Evolutionary conservation across 768 basidiomycete genomes (phyloP).

Genomic region (Rhodotorula diobovata): DNA sequence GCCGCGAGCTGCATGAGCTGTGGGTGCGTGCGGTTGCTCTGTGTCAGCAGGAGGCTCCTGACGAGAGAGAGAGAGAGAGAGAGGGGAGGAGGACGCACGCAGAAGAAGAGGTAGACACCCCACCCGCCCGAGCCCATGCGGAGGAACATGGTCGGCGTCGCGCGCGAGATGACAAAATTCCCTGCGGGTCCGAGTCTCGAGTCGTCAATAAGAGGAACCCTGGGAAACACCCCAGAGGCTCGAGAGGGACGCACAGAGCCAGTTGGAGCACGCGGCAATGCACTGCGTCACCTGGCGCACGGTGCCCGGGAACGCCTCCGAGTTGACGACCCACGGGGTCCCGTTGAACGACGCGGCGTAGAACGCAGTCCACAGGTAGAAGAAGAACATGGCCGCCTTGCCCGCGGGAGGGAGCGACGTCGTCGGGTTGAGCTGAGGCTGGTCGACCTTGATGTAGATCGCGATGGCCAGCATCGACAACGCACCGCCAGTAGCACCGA

Average conservation of each 20-base stretch:
- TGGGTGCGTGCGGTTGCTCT: too few species aligned
- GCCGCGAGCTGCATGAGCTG: too few species aligned
- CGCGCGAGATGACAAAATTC: conserved; percentile 45
- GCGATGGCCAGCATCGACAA: conserved; percentile 52
- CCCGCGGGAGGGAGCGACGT: conserved; percentile 33
- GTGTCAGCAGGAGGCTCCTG: too few species aligned
- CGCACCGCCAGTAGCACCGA: conserved; percentile 51
- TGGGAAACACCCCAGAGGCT: too few species aligned
- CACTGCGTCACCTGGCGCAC: conserved; percentile 44
- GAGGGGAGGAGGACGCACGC: neutral
- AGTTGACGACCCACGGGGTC: conserved; percentile 54
- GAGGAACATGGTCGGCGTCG: conserved; percentile 46
- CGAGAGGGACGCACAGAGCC: conserved; percentile 42
- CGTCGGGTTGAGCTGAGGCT: conserved; percentile 25
- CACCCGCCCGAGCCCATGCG: conserved; percentile 43
- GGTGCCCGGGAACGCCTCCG: conserved; percentile 51
- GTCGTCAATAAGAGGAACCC: too few species aligned
- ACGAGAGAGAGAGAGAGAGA: neutral
- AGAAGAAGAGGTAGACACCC: conserved; percentile 43
- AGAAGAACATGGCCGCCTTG: conserved; percentile 44
- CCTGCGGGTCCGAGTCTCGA: neutral
- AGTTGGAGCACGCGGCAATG: conserved; percentile 37
- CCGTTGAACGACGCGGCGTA: conserved; percentile 43
- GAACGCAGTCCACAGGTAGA: conserved; percentile 44
- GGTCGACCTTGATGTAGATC: conserved; percentile 31